A percentile compares a stretch with the other conserved stretches of the same genome.
phyloP scores from a whole-genome alignment of 352 stramenopile species.

The Pythium dissimile region DNA sequence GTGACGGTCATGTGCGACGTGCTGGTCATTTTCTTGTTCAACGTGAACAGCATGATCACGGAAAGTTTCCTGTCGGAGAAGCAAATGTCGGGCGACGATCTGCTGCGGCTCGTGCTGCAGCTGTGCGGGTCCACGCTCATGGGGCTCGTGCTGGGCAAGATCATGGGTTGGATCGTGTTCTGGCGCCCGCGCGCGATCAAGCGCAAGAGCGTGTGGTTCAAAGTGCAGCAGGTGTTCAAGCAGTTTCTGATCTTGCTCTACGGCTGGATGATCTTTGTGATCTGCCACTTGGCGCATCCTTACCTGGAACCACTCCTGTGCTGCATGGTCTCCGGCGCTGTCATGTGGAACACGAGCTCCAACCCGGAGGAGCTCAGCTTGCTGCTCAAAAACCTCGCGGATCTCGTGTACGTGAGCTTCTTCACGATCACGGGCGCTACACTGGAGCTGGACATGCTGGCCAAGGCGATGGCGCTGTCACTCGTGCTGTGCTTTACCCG shows the following conservation, averaged over 20 bases:
- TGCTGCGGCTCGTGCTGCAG: slow-evolving; percentile 35
- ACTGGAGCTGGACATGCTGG: slow-evolving; percentile 61
- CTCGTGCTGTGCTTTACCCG: slow-evolving; percentile 51
- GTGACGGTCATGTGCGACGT: slow-evolving; percentile 74
- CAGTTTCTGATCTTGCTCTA: slow-evolving; percentile 58
- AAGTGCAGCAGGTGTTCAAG: slow-evolving; percentile 39
- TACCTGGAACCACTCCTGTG: slow-evolving; percentile 63
- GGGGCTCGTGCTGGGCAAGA: slow-evolving; percentile 45
- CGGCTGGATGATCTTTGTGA: slow-evolving; percentile 55
- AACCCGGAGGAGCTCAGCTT: slow-evolving; percentile 55
- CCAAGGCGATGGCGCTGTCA: slow-evolving; percentile 51
- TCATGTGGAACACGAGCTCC: slow-evolving; percentile 60
- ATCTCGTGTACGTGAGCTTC: slow-evolving; percentile 71
- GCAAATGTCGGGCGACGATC: slow-evolving; percentile 32
- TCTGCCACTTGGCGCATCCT: slow-evolving; percentile 55
- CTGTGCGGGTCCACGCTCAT: slow-evolving; percentile 48
- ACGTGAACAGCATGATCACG: slow-evolving; percentile 69
- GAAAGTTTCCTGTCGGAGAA: slow-evolving; percentile 60
- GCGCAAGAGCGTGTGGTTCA: slow-evolving; percentile 47
- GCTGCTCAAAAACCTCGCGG: slow-evolving; percentile 46
- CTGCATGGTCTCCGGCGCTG: slow-evolving; percentile 62
- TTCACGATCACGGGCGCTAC: slow-evolving; percentile 71
- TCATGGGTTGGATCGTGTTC: slow-evolving; percentile 52
- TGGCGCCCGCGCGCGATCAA: slow-evolving; percentile 50
- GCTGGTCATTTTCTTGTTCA: slow-evolving; percentile 69